phyloP scores from a whole-genome alignment of 129 eudicot genomes.

The Tagetes patula region DNA sequence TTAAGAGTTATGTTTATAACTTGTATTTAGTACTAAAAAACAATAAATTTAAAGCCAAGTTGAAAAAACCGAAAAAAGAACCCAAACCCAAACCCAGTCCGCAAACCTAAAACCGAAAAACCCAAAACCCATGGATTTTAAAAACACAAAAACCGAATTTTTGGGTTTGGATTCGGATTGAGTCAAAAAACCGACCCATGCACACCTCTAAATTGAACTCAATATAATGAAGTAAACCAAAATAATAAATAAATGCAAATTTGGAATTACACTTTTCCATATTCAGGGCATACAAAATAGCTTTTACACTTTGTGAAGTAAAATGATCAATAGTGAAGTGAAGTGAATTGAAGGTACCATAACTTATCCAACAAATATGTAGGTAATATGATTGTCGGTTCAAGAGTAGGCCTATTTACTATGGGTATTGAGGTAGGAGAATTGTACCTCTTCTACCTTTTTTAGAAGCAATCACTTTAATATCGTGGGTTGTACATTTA shows the following conservation, averaged over 20 bases:
- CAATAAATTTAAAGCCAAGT: no score
- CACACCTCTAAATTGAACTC: not conserved
- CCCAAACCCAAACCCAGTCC: no score
- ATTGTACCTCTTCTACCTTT: constrained; percentile 18
- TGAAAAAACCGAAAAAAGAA: no score
- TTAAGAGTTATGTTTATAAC: no score
- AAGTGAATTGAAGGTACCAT: not conserved
- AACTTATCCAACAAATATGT: constrained; percentile 28
- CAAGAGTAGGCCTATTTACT: constrained; percentile 24
- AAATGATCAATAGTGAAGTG: constrained; percentile 14
- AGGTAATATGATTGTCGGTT: constrained; percentile 24
- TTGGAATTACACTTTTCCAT: not conserved
- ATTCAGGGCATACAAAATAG: constrained; percentile 24
- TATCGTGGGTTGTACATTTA: not conserved
- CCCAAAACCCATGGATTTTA: no score
- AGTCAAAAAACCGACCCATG: no score
- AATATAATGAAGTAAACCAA: not conserved
- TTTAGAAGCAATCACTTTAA: not conserved
- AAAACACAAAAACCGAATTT: no score
- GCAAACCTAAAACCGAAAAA: no score
- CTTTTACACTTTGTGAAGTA: constrained; percentile 16
- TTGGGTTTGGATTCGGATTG: no score
- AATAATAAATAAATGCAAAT: not conserved
- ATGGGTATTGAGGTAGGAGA: constrained; percentile 25
- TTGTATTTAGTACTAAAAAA: no score